Evolutionary conservation across 768 basidiomycete species (phyloP), one percentile per base, ranked within the genome.

Genomic region (Suillus spraguei): DNA sequence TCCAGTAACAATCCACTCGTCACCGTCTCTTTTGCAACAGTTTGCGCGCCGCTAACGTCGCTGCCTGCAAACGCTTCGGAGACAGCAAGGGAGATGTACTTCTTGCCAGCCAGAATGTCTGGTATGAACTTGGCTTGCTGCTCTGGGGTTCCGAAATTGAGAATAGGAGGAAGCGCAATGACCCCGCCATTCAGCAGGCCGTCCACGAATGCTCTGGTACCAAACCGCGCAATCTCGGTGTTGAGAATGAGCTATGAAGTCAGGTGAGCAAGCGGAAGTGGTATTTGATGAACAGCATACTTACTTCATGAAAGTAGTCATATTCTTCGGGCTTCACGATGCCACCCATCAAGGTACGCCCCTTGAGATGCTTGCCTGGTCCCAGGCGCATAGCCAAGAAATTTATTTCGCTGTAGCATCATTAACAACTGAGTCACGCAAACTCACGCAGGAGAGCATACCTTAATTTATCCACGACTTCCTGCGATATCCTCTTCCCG

Each of bases 41-140:
- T 98, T 81, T 87, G 94, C 41, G 96, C 69, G 3, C 95, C 94
- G 58, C 85, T 76, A 3, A 95, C 93, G 67, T 95, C 92, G 68
- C 90, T 92, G 20, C 92, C 92, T 3, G 95, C 96, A 67, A 96
- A 97, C 0, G 96, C 94, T 77, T 99, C 97, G 53, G 88, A 90
- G 70, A 99, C 94, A 10, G 97, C 97, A 39, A 99, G 81, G 9
- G 89, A 90, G 66, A 97, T 89, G 68, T 87, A 93, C 76, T 95
- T 94, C 76, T 89, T 91, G 10, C 91, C 93, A 3, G 82, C 77
- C 16, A 92, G 80, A 11, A 94, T 84, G 39, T 91, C 89, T 1
- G 90, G 85, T 17, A 96, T 82, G 59, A 96, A 83, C 69, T 85
- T 81, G 9, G 82, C 80, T 70, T 88, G 83, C 10, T 97, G 77